Evolutionary conservation across 1,139 yeast genomes (phyloP).

Genomic region (Casaregolazyma suthepensis): DNA sequence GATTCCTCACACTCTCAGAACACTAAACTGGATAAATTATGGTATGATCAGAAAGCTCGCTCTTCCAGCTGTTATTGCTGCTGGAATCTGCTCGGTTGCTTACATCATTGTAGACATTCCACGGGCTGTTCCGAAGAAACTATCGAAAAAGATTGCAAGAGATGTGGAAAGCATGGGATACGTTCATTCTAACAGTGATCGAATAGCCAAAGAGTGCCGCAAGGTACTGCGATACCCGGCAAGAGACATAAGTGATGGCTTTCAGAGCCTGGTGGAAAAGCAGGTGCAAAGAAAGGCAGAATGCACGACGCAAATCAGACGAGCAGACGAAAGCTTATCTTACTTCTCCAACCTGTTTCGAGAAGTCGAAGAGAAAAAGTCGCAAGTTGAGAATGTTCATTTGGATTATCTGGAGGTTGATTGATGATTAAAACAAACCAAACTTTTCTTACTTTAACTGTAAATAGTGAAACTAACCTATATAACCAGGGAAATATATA

Average conservation of each 20-base stretch:
- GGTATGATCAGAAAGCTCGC: conserved; percentile 33
- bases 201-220: conserved; percentile 78
- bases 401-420: conserved; percentile 18
- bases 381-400: conserved; percentile 1
- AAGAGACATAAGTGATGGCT: conserved; percentile 71
- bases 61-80: conserved; percentile 46
- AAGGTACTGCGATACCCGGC: conserved; percentile 77
- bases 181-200: conserved; percentile 65
- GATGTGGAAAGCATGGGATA: conserved; percentile 67
- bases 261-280: conserved; percentile 65
- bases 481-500: not conserved
- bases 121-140: conserved; percentile 77
- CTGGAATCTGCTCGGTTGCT: conserved; percentile 53
- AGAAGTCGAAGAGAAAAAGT: conserved; percentile 25
- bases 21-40: conserved; percentile 19
- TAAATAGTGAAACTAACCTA: not conserved
- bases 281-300: conserved; percentile 55
- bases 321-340: conserved; percentile 49
- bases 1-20: conserved; percentile 25
- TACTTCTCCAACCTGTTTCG: conserved; percentile 54
- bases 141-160: conserved; percentile 61
- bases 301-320: conserved; percentile 47
- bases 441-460: not conserved
- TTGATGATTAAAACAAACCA: not conserved
- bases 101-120: conserved; percentile 78